Evolutionary conservation across 2,329 filamentous ascomycete species (phyloP).

Genomic region (Neofusicoccum laricinum): DNA sequence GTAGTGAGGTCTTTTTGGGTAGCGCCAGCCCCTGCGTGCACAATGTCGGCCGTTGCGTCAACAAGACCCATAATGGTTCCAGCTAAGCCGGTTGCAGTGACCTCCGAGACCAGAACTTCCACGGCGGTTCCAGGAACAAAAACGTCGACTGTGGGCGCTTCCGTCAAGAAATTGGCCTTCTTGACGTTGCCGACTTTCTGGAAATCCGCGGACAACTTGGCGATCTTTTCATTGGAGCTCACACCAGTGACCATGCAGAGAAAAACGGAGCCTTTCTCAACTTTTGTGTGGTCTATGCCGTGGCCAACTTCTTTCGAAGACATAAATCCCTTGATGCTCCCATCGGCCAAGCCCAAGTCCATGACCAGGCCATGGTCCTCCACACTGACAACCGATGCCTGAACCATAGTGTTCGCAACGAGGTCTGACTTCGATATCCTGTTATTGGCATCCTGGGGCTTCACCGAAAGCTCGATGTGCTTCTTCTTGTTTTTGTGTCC

Average conservation of each 20-base stretch:
- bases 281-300: constrained; percentile 60
- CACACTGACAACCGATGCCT: constrained; percentile 85
- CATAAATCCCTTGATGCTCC: constrained; percentile 75
- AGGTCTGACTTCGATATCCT: constrained; percentile 71
- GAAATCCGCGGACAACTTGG: constrained; percentile 77
- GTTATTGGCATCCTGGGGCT: constrained; percentile 74
- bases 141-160: constrained; percentile 82
- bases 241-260: constrained; percentile 77
- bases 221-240: constrained; percentile 73
- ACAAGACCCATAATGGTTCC: constrained; percentile 92
- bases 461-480: constrained; percentile 82
- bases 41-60: constrained; percentile 83
- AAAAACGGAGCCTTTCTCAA: constrained; percentile 81
- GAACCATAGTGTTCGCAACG: constrained; percentile 72
- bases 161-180: constrained; percentile 63
- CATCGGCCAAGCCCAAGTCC: constrained; percentile 75
- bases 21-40: constrained; percentile 79
- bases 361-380: constrained; percentile 95
- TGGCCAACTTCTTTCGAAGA: constrained; percentile 76
- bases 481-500: constrained; percentile 62
- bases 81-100: constrained; percentile 68
- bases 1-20: constrained; percentile 68
- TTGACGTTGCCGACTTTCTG: constrained; percentile 66
- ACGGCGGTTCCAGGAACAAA: constrained; percentile 91
- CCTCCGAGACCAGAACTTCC: constrained; percentile 77